These are phyloP conservation scores for Patellifolia procumbens DNA, from an alignment of 179 eudicot genomes.

Conservation along the genomic window DNA sequence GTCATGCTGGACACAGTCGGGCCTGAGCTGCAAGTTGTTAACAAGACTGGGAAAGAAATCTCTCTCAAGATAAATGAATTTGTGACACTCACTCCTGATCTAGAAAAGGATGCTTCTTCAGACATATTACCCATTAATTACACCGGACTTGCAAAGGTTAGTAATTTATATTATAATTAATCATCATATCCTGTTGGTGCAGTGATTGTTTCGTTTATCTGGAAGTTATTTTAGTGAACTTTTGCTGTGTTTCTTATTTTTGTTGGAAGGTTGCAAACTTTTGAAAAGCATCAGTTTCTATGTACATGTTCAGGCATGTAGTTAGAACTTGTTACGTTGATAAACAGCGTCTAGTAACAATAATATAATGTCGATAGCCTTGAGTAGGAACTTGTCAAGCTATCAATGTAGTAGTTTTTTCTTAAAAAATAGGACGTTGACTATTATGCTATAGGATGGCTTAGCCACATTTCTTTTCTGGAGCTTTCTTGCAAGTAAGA, in stretches of 20 bases:
- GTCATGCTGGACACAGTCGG: slow-evolving; percentile 97
- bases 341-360: neutral
- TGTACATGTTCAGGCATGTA: neutral
- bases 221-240: neutral
- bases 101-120: slow-evolving; percentile 55
- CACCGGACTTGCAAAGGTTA: slow-evolving; percentile 48
- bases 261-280: neutral
- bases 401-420: no score
- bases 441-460: slow-evolving; percentile 5
- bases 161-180: neutral
- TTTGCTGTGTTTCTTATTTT: neutral
- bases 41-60: slow-evolving; percentile 61
- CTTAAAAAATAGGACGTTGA: neutral
- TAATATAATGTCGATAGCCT: neutral
- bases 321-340: neutral
- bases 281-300: neutral
- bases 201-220: neutral
- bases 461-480: neutral
- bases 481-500: neutral
- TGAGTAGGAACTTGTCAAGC: neutral
- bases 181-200: no score
- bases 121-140: slow-evolving; percentile 43
- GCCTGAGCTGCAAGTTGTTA: slow-evolving; percentile 86
- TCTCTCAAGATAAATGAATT: slow-evolving; percentile 62
- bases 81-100: slow-evolving; percentile 79